Conservation (phyloP, 257 asterid genomes). For the Cynanchum wilfordii region DNA sequence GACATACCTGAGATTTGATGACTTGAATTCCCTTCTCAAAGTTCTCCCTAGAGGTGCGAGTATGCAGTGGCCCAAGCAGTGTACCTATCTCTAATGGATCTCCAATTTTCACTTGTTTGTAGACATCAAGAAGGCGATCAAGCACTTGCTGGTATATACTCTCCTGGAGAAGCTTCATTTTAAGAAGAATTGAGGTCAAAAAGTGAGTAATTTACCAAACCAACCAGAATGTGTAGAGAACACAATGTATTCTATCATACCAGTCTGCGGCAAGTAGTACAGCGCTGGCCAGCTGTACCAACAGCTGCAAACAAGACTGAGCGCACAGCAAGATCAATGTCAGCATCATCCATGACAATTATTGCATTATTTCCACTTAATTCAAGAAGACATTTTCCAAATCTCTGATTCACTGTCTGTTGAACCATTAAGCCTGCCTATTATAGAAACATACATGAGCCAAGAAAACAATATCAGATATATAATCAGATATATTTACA, state of each 20-base stretch:
- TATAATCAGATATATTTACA: slow-evolving; percentile 1
- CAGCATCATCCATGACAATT: slow-evolving; percentile 94
- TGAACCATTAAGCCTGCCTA: slow-evolving; percentile 95
- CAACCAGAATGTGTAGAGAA: slow-evolving; percentile 12
- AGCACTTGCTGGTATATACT: slow-evolving; percentile 72
- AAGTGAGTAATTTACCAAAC: slow-evolving; percentile 5
- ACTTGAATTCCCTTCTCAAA: slow-evolving; percentile 69
- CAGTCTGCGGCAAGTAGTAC: slow-evolving; percentile 98
- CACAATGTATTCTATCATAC: slow-evolving; percentile 31
- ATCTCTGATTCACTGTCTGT: slow-evolving; percentile 80
- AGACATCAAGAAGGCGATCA: slow-evolving; percentile 62
- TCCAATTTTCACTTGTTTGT: slow-evolving; percentile 88
- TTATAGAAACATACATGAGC: slow-evolving; percentile 16
- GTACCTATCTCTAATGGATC: slow-evolving; percentile 86
- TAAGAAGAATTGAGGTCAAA: slow-evolving; percentile 3
- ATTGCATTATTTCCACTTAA: slow-evolving; percentile 96
- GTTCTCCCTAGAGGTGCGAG: slow-evolving; percentile 59
- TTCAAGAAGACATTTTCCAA: slow-evolving; percentile 89
- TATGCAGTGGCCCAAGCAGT: slow-evolving; percentile 93
- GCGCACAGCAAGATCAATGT: slow-evolving; percentile 84
- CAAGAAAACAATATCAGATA: not conserved
- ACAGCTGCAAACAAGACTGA: slow-evolving; percentile 95
- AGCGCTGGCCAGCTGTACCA: slow-evolving; percentile 99
- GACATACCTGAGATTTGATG: slow-evolving; percentile 77
- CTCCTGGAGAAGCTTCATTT: slow-evolving; percentile 81